Base-by-base conservation (phyloP, 139 green algal species). In the Chlamydomonas schloesseri region DNA sequence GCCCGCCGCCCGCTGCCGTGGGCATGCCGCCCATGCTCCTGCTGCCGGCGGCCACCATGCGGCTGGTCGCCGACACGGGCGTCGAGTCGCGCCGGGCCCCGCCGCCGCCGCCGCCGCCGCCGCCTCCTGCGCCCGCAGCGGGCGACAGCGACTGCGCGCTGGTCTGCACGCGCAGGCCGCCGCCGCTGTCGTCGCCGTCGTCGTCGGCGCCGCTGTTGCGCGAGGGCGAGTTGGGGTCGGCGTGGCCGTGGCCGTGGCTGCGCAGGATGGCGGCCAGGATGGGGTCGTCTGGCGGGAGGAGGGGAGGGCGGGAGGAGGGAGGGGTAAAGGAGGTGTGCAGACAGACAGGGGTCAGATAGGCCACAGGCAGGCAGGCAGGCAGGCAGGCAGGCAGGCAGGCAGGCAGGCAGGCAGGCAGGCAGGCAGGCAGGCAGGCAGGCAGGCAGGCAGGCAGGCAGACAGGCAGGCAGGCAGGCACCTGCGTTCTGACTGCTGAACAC, bases 221-320 rank as follows among this genome's bases (percentile, higher is more conserved):
- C n/a, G 65, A 37, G 17, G 34, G 78, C 29, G 65, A 65, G 46
- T 17, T 23, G 33, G 11, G n/a, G 42, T 71, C 75, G 14, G 34
- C 57, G 31, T 17, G 36, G 31, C 37, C 75, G 28, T 62, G 37
- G 20, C 26, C 77, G 46, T 83, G 77, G n/a, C 50, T 47, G 72
- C 78, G 78, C 24, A 84, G 78, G 33, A 84, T 58, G 42, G 78
- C 78, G 13, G 78, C 78, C 10, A 84, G 64, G 47, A 84, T 53
- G 20, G 78, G 78, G 46, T 84, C 78, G 46, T 75, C 78, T 84
- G 78, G 31, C 4, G 13, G 55, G 55, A 64, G 21, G 28, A 23
- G 62, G 62, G 28, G 26, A 33, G 24, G 62, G 62, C 9, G 21
- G 28, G 62, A 23, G 74, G 58, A 6, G 24, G 46, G 20, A 5